Evolutionary conservation across 306 rosid species (phyloP), one percentile per base, ranked within the genome.

Genomic region (Pachyrhizus erosus): DNA sequence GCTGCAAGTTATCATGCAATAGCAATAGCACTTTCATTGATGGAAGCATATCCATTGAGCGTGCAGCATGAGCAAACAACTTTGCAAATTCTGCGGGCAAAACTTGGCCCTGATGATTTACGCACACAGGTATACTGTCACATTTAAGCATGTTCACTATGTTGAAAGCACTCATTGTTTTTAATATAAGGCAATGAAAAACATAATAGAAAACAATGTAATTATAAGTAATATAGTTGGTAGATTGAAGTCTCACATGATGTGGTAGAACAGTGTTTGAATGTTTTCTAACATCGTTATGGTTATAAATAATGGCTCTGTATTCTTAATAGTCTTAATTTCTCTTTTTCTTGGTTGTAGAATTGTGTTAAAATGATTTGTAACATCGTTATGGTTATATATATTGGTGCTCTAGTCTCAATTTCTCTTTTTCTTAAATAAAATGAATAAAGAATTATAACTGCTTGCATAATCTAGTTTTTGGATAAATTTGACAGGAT

Each of bases 31-130:
- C 99, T 93, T 64, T 96, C 99, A 9, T 88, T 96, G 87, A 96
- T 96, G 99, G 98, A 96, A 87, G 99, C 99, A 87, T 96, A 92
- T 80, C 98, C 99, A 29, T 85, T 93, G 84, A 96, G 99, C 9
- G 99, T 93, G 86, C 98, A 96, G 85, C 99, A 96, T 86, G 99
- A 96, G 89, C 98, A 96, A 87, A 96, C 98, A 62, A 96, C 99
- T 57, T 81, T 96, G 86, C 94, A 91, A 89, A 96, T 96, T 90
- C 86, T 96, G 81, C 87, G 97, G 37, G 90, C 98, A 92, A 96
- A 93, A 88, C 96, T 93, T 83, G 99, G 98, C 78, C 97, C 95
- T 21, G 99, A 96, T 79, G 99, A 96, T 84, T 87, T 92, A 66
- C 98, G 99, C 46, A 96, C 98, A 43, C 99, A 96, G 91, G 99